Base-by-base conservation (phyloP, 2,329 filamentous ascomycete genomes). In the Setomelanomma holmii region DNA sequence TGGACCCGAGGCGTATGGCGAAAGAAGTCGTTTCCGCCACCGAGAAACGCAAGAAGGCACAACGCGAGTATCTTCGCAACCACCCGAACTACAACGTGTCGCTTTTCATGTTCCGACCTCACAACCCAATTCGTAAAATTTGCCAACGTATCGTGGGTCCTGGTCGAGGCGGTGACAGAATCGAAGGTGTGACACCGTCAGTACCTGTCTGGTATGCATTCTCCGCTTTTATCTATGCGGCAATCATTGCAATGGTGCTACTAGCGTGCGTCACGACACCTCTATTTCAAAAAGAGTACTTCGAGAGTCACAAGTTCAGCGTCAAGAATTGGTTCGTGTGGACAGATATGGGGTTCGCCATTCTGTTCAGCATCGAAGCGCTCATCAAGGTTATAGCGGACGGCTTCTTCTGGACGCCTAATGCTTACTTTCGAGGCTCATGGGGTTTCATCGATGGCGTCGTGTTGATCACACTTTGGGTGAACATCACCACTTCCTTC, bases 231-330 rank as follows among this genome's bases (percentile, higher is more conserved):
- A 90, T 98, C 49, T 99, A 99, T 72, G 87, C 89, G 20, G 89
- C 91, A 12, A 97, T 99, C 57, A 90, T 98, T 36, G 90, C 91
- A 44, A 99, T 99, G 96, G 95, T 99, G n/a, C 77, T 97, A 39
- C 83, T 99, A 45, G 95, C 95, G 23, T 99, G 93, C 69, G 82
- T 98, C 44, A 96, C 93, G 1, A 99, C 95, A 1, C 95, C 95
- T 0, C 79, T 99, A 14, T 99, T 96, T 71, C 95, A 99, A 71
- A 91, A 89, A 71, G 83, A 92, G 62, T 96, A 97, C 69, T 93
- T 93, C 64, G 73, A 84, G 46, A 79, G 74, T 5, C 82, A 86
- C 51, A 69, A 75, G 1, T 86, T 86, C 68, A 86, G 80, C 52
- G 78, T 84, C 40, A 82, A 81, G 51, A 95, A 93, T 68, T 99